Evolutionary conservation across 176 grass and related monocot species (phyloP), one percentile per base, ranked within the genome.

Genomic region (Olyra latifolia): DNA sequence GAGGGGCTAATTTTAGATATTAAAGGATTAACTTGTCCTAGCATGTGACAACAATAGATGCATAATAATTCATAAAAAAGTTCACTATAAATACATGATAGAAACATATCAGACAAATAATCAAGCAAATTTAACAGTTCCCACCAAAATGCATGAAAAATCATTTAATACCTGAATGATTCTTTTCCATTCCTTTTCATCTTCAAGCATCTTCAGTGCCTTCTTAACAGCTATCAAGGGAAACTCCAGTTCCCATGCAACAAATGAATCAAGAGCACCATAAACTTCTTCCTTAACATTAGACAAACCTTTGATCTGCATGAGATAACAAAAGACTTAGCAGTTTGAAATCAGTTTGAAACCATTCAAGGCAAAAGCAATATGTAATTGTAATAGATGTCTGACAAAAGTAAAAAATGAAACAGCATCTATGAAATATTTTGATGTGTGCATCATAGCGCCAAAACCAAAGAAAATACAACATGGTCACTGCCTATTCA

Each of bases 201-300:
- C 67, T 57, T 99, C 90, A 88, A 99, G 92, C 25, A 88, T 86
- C 58, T 91, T 91, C 75, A 95, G 78, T 84, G 96, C 81, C 52
- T 99, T 99, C 86, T 99, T 99, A 63, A 99, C 96, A 38, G 85
- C 88, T 83, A 99, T 89, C 70, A 99, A 76, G 81, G 96, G 96
- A 88, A 99, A 99, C 66, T 99, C 96, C 40, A 99, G 71, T 68
- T 99, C 96, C 96, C 96, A 99, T 48, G 96, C 96, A 89, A 99
- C 76, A 81, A 95, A 93, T 48, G 96, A 95, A 87, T 99, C 96
- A 79, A 99, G 92, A 64, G 92, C 84, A 66, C 96, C 96, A 82
- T 93, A 99, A 58, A 99, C 88, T 65, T 95, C 92, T 70, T 99
- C 96, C 81, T 95, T 99, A 27, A 99, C 96, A 80, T 95, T 99